A percentile compares a stretch with the other conserved stretches of the same genome.
These are phyloP conservation scores for Infundibulicybe gibba DNA, from an alignment of 768 basidiomycete genomes.

Conservation along the genomic window DNA sequence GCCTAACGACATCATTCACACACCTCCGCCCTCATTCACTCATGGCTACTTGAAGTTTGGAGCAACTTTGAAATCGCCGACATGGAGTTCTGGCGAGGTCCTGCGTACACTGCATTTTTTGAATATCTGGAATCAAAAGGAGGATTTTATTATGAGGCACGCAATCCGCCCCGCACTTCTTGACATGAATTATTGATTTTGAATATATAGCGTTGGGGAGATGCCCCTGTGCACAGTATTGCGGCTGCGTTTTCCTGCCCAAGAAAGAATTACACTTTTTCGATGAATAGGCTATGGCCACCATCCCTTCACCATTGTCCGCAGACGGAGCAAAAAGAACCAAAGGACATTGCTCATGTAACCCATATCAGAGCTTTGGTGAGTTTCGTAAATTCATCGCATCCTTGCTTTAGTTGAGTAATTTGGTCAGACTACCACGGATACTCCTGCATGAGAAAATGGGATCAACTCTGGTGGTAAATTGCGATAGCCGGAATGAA, in stretches of 20 bases:
- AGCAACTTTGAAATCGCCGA: constrained; percentile 91
- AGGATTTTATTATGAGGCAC: constrained; percentile 87
- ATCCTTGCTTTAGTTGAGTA: neutral
- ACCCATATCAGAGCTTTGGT: constrained; percentile 61
- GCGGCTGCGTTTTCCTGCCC: constrained; percentile 86
- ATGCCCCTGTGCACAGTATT: constrained; percentile 87
- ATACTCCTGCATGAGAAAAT: constrained; percentile 38
- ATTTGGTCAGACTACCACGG: constrained; percentile 32
- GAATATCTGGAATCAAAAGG: constrained; percentile 75
- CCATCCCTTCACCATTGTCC: constrained; percentile 75
- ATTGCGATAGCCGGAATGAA: neutral
- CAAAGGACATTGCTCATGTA: constrained; percentile 61
- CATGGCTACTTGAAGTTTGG: constrained; percentile 57
- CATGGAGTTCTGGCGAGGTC: constrained; percentile 80
- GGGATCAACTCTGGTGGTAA: constrained; percentile 20
- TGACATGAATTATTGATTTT: neutral
- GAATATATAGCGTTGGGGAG: constrained; percentile 75
- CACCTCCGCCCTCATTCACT: constrained; percentile 9
- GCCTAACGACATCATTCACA: constrained; percentile 15
- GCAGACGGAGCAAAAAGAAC: constrained; percentile 36
- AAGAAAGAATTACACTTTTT: constrained; percentile 90
- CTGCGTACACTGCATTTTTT: constrained; percentile 82
- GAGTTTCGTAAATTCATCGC: constrained; percentile 9
- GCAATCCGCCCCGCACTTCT: neutral
- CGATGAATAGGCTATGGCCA: constrained; percentile 82